Base-by-base conservation (phyloP, 345 rosid species). In the Conringia planisiliqua region DNA sequence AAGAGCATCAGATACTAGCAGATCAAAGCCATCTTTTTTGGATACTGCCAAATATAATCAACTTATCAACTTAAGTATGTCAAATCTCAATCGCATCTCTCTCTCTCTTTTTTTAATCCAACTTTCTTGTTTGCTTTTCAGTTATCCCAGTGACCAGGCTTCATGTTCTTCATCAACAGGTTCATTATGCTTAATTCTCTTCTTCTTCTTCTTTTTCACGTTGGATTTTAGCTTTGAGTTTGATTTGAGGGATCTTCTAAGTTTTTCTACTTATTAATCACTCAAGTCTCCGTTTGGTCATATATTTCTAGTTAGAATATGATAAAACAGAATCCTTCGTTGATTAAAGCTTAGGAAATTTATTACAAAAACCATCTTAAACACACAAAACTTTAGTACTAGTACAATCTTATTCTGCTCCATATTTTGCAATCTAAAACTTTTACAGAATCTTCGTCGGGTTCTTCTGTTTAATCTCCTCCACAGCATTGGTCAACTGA, bases 291-390 rank as follows among this genome's bases (percentile, higher is more conserved):
- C 9, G 14, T 47, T 58, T 69, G 64, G 38, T 30, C 58, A 59
- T 69, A 43, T 59, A 50, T 4, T 0, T 13, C 1, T 27, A 29
- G 5, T 58, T 10, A 24, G 22, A 50, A 22, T 5, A 51, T 12
- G 27, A 64, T 35, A 18, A 42, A 64, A 46, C 65, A 63, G 29
- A 33, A 36, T 3, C 4, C 20, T 77, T 57, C 22, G 48, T 71
- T 46, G 39, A 77, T 77, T 48, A 20, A 20, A 57, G 35, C 72
- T 64, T 47, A 47, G 56, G 67, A 64, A 62, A n/a, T 64, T 64
- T 77, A 71, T 64, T 71, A 77, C 80, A 64, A 77, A 71, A 47
- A 47, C 70, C 47, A 69, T 62, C 51, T 69, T 76, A 13, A 68
- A 71, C 71, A 76, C 74, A 76, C 74, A 76, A 61, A 75, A 40